Evolutionary conservation across 1,284 basidiomycete genomes (phyloP).

Genomic region (Sporisorium scitamineum): DNA sequence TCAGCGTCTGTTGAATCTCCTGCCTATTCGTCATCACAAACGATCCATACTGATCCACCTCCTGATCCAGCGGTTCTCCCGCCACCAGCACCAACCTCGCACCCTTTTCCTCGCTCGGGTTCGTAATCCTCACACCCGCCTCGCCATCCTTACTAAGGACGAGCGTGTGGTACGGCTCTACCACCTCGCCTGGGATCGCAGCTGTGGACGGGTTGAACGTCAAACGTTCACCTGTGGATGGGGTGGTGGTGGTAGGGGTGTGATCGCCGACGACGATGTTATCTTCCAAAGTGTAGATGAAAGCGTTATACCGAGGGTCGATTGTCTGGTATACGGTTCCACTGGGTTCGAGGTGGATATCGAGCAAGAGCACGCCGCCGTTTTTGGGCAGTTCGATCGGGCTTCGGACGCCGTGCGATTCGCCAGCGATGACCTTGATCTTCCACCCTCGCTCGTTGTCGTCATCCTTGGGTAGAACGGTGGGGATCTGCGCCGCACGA

Average conservation of each 20-base stretch:
- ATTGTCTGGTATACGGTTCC: constrained; percentile 84
- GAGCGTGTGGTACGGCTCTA: constrained; percentile 80
- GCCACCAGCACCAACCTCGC: constrained; percentile 73
- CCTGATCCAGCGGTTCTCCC: constrained; percentile 89
- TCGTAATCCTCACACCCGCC: constrained; percentile 76
- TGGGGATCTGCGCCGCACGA: constrained; percentile 69
- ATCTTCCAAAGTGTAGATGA: constrained; percentile 68
- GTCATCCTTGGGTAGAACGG: constrained; percentile 75
- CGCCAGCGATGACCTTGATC: constrained; percentile 88
- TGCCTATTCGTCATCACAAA: constrained; percentile 82
- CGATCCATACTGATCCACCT: constrained; percentile 83
- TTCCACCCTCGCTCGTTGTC: constrained; percentile 76
- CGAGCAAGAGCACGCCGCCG: constrained; percentile 94
- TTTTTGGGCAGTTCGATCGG: constrained; percentile 81
- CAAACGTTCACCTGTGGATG: neutral
- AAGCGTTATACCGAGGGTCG: constrained; percentile 73
- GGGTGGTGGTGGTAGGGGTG: constrained; percentile 62
- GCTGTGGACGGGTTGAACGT: constrained; percentile 11
- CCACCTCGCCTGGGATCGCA: constrained; percentile 26
- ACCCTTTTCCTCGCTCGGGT: constrained; percentile 33
- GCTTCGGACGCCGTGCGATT: constrained; percentile 84
- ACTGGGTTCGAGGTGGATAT: constrained; percentile 78
- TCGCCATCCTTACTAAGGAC: constrained; percentile 73
- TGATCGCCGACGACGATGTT: constrained; percentile 73
- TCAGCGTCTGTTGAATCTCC: constrained; percentile 84